phyloP scores from a whole-genome alignment of 768 basidiomycete species.

The Gelatoporia subvermispora region DNA sequence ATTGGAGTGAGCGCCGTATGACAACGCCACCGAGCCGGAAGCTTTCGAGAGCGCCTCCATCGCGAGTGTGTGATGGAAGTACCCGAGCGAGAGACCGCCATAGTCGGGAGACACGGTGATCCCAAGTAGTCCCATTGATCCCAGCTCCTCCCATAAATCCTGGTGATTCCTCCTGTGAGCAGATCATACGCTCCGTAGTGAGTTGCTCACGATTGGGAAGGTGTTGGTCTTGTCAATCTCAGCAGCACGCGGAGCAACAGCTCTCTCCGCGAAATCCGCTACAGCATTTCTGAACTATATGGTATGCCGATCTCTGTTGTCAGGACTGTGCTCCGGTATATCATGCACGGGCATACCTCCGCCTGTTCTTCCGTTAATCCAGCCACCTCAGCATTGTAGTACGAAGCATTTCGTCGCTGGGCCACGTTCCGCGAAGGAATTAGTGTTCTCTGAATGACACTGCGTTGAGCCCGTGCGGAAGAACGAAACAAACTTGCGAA shows the following conservation, averaged over 20 bases:
- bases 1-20: slow-evolving; percentile 90
- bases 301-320: background rate
- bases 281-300: slow-evolving; percentile 88
- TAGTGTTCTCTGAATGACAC: too few relatives aligned
- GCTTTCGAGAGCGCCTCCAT: slow-evolving; percentile 93
- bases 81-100: slow-evolving; percentile 79
- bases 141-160: slow-evolving; percentile 87
- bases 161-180: slow-evolving; percentile 21
- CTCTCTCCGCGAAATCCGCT: slow-evolving; percentile 72
- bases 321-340: background rate
- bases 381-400: slow-evolving; percentile 69
- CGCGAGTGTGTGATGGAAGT: slow-evolving; percentile 83
- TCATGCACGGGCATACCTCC: slow-evolving; percentile 49
- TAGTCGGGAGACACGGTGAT: slow-evolving; percentile 78
- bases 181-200: background rate
- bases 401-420: slow-evolving; percentile 38
- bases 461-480: too few relatives aligned
- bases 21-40: slow-evolving; percentile 88
- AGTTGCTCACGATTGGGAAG: slow-evolving; percentile 59
- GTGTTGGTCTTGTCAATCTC: slow-evolving; percentile 84
- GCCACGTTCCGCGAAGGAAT: background rate
- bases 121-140: slow-evolving; percentile 89
- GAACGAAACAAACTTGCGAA: too few relatives aligned
- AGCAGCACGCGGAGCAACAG: slow-evolving; percentile 80
- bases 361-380: slow-evolving; percentile 77